Evolutionary conservation across 2,329 filamentous ascomycete species (phyloP), one percentile per base, ranked within the genome.

Genomic region (Lecanicillium sp.): DNA sequence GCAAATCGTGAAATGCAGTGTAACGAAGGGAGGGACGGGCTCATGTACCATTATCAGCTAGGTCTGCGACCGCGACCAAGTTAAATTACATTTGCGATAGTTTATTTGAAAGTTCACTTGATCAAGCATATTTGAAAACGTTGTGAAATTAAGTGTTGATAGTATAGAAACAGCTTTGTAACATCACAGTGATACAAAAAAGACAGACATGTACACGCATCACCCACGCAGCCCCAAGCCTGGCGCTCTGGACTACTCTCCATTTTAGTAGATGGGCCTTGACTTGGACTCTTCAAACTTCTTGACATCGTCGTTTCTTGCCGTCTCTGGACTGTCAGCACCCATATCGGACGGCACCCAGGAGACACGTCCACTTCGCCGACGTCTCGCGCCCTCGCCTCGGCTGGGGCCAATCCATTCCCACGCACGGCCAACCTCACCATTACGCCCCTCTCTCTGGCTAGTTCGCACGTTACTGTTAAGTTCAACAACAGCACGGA

Each of bases 401-500:
- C 69, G 64, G 15, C 73, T 68, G 12, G 79, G 77, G 1, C 81
- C 81, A 52, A 85, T 84, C 81, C 81, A 85, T 60, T 85, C 82
- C 81, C 81, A 85, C 1, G 80, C 81, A 23, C 80, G 71, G 23
- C 79, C 79, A 24, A 86, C 75, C 59, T 85, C 82, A 27, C 81
- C 82, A 56, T 75, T 83, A 45, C 73, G 69, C 39, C 84, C 67
- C 77, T 86, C 70, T 72, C 90, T 69, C 77, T 90, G 67, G 68
- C 77, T 73, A 0, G 78, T 87, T 35, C 93, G 79, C 14, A 98
- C 86, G 60, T 98, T 98, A 51, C 87, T 86, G 64, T 98, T 98
- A 65, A 84, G 83, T 67, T 98, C 93, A 1, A 98, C 90, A 44
- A 97, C 85, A 44, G 75, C 79, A 56, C 82, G 79, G 17, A 98